These are phyloP conservation scores for Rutstroemia sp. DNA, from an alignment of 2,329 filamentous ascomycete species.

Conservation along the genomic window DNA sequence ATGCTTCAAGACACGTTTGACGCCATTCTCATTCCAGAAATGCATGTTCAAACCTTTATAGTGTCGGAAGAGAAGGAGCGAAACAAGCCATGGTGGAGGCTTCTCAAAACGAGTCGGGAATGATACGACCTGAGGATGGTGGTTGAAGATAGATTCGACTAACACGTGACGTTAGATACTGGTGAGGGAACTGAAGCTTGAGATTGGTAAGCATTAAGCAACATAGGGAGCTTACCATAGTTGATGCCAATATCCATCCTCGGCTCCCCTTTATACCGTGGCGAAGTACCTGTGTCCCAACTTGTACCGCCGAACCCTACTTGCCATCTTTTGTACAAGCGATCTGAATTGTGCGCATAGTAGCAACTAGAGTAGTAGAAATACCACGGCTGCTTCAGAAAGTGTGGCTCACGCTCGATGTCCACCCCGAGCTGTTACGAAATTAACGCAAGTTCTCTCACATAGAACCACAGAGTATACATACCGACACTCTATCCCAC, in stretches of 20 bases:
- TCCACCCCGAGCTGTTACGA: not conserved
- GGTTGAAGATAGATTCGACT: not conserved
- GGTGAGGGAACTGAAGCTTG: not conserved
- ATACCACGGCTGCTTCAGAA: slow-evolving; percentile 11
- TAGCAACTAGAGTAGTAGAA: slow-evolving; percentile 21
- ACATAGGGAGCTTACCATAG: not conserved
- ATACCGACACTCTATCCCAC: slow-evolving; percentile 16
- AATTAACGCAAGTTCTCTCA: not conserved
- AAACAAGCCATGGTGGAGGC: not conserved
- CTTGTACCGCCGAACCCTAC: slow-evolving; percentile 12
- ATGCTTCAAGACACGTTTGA: not conserved
- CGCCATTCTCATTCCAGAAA: not conserved
- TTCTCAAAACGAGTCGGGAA: not conserved
- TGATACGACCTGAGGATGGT: not conserved
- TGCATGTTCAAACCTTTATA: slow-evolving; percentile 2
- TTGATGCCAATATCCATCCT: slow-evolving; percentile 3
- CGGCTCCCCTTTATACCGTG: slow-evolving; percentile 6
- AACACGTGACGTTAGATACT: not conserved
- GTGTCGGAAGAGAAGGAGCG: slow-evolving; percentile 2
- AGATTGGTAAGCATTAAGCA: not conserved
- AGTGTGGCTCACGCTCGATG: not conserved
- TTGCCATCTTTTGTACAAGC: slow-evolving; percentile 16
- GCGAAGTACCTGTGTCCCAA: slow-evolving; percentile 16
- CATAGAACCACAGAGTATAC: not conserved
- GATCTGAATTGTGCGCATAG: slow-evolving; percentile 11